Base-by-base conservation (phyloP, 192 early-diverging fungal genomes). In the Podila horticola region DNA sequence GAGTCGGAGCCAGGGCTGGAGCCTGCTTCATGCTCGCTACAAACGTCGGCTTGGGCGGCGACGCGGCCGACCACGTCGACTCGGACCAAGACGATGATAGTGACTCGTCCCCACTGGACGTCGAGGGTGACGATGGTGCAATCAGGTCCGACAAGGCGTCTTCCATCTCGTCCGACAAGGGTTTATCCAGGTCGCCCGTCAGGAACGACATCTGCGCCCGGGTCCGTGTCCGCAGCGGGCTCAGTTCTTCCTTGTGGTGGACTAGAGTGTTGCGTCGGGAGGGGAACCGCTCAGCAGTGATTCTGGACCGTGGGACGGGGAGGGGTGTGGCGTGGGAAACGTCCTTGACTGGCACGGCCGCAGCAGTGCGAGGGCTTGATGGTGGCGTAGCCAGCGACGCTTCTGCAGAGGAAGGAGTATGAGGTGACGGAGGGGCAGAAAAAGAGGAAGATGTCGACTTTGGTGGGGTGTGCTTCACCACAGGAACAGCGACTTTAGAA, bases 121-220 rank as follows among this genome's bases (percentile, higher is more conserved):
- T 45, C 41, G 41, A 45, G 15, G 41, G 41, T 8, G 41, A 45
- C 13, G 41, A 45, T 45, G 41, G 41, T 0, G 41, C 4, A 17
- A 45, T 45, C 41, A 45, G 15, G 15, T 45, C 41, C 41, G 41
- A 45, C 41, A 45, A 8, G 1, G 41, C 41, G 41, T 45, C 41
- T 8, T 45, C 41, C 41, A 45, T 45, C 15, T 45, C 41, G 11
- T 45, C 41, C 13, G 41, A 45, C 0, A 36, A 10, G 11, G 41
- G 41, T 9, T 55, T 55, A 11, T 55, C 52, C 20, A 55, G 52
- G 24, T 55, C 52, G n/a, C n/a, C 52, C 2, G 52, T 55, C n/a
- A 55, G 52, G 52, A 55, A 55, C n/a, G 52, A 55, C 52, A 55
- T n/a, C 17, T 55, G 52, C 22, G 52, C 52, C 4, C 52, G 52